phyloP scores from a whole-genome alignment of 163 green algal genomes.

The Prototheca cutis region DNA sequence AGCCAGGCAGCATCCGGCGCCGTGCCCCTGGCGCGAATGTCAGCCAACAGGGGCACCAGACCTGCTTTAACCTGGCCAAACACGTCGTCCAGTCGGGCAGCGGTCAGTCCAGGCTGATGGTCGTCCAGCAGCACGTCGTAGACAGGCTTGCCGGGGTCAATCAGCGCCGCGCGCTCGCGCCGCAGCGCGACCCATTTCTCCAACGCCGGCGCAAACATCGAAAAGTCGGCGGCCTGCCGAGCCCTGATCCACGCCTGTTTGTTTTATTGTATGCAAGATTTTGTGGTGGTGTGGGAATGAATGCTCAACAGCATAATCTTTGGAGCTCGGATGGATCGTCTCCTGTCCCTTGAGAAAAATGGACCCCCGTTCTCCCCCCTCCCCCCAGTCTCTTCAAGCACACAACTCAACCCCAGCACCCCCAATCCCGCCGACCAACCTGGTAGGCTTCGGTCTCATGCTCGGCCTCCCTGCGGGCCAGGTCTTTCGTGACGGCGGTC shows the following conservation, averaged over 20 bases:
- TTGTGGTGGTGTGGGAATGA: too few relatives aligned
- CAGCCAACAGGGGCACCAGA: constrained; percentile 56
- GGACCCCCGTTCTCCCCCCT: constrained; percentile 3
- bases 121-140: constrained; percentile 71
- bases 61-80: constrained; percentile 52
- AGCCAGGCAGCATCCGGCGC: constrained; percentile 32
- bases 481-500: constrained; percentile 52
- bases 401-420: too few relatives aligned
- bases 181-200: constrained; percentile 40
- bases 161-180: constrained; percentile 38
- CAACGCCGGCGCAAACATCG: constrained; percentile 56
- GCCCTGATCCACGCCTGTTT: constrained; percentile 58
- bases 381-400: not conserved
- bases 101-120: constrained; percentile 72
- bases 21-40: constrained; percentile 39
- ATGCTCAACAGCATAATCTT: too few relatives aligned
- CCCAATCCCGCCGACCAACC: too few relatives aligned
- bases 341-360: too few relatives aligned
- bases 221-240: constrained; percentile 50
- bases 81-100: constrained; percentile 58
- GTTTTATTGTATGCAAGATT: too few relatives aligned
- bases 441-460: constrained; percentile 57
- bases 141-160: constrained; percentile 17
- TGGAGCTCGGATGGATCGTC: too few relatives aligned
- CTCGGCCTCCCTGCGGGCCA: constrained; percentile 52